These are phyloP conservation scores for Madurella mycetomatis DNA, from an alignment of 2,329 filamentous ascomycete genomes.

Conservation along the genomic window DNA sequence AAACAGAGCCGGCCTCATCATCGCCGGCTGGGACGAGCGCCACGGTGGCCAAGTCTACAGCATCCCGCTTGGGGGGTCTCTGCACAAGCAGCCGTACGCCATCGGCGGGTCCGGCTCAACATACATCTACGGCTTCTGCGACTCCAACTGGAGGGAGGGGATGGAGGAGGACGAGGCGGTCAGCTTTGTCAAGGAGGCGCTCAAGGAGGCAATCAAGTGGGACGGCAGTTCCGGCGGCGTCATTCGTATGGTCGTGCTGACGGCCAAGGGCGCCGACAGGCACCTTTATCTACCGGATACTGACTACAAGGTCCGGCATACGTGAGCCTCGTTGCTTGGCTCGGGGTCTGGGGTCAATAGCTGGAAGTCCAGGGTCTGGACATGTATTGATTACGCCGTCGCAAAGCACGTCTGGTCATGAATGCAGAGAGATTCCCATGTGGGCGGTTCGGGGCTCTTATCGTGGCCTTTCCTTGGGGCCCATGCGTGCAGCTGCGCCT, in stretches of 20 bases:
- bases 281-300: conserved; percentile 95
- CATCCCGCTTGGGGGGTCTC: conserved; percentile 90
- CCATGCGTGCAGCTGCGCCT: too few relatives aligned
- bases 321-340: conserved; percentile 36
- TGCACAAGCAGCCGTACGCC: conserved; percentile 94
- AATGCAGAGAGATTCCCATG: background rate
- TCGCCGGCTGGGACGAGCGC: conserved; percentile 94
- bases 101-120: conserved; percentile 97
- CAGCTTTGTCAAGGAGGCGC: conserved; percentile 83
- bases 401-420: background rate
- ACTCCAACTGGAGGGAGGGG: conserved; percentile 89
- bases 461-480: background rate
- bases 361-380: background rate
- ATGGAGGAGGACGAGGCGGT: conserved; percentile 93
- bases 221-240: conserved; percentile 98
- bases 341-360: background rate
- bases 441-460: background rate
- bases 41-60: conserved; percentile 97
- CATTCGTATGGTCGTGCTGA: conserved; percentile 96
- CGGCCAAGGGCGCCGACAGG: conserved; percentile 79
- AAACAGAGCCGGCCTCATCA: conserved; percentile 85
- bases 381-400: background rate
- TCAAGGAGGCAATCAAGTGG: conserved; percentile 98
- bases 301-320: conserved; percentile 70
- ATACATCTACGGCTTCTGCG: conserved; percentile 99